Conservation (phyloP, 2,329 filamentous ascomycete genomes). For the Cordyceps tenuipes region DNA sequence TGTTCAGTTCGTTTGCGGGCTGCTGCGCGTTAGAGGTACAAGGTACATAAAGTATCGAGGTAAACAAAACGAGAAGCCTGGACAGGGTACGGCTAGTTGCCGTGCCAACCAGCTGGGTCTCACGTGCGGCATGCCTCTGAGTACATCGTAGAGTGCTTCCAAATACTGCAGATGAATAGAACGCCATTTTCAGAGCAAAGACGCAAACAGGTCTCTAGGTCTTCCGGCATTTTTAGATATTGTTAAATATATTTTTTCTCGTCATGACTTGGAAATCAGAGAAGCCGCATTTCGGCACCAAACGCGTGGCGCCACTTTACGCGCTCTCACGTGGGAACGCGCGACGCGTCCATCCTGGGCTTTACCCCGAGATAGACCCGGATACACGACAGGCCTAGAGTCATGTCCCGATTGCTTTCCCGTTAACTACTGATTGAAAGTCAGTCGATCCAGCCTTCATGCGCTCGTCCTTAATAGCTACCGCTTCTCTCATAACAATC, state of each 20-base stretch:
- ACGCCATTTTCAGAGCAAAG: neutral
- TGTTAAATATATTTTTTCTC: neutral
- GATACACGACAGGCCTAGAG: neutral
- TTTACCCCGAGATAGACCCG: neutral
- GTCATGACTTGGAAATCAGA: neutral
- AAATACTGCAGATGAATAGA: neutral
- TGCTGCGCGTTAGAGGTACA: neutral
- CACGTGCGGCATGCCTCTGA: neutral
- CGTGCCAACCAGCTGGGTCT: slow-evolving; percentile 20
- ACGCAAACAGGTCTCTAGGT: too few relatives aligned
- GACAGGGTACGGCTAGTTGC: slow-evolving; percentile 22
- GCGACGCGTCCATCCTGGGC: slow-evolving; percentile 20
- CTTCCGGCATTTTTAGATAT: neutral
- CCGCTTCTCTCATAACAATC: neutral
- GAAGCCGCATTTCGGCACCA: neutral
- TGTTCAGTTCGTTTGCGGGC: neutral
- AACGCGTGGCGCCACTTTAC: slow-evolving; percentile 20
- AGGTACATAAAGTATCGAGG: slow-evolving; percentile 10
- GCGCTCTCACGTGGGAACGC: slow-evolving; percentile 26
- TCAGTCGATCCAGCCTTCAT: neutral
- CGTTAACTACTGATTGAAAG: neutral
- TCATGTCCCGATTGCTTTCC: neutral
- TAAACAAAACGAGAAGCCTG: slow-evolving; percentile 22
- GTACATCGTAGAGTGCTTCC: neutral
- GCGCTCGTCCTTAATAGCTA: neutral